phyloP scores from a whole-genome alignment of 2,329 filamentous ascomycete genomes.

The Pseudogymnoascus sp. region DNA sequence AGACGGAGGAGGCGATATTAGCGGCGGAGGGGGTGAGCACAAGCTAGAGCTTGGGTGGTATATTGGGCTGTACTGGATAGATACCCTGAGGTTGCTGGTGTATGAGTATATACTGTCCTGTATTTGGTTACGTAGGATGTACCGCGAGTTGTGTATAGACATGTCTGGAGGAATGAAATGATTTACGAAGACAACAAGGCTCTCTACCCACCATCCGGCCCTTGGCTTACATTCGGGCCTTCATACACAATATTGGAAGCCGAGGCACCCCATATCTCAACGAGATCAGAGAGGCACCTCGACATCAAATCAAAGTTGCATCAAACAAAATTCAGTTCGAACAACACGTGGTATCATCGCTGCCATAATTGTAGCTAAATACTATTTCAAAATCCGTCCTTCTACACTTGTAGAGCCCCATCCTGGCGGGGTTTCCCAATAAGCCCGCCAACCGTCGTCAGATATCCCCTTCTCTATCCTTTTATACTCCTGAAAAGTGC shows the following conservation, averaged over 20 bases:
- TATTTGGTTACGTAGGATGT: background rate
- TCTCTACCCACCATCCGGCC: background rate
- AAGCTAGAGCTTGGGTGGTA: background rate
- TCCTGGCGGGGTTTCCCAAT: background rate
- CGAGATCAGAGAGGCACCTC: background rate
- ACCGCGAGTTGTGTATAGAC: background rate
- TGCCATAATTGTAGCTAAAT: conserved; percentile 6
- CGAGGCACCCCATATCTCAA: background rate
- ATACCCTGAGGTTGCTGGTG: background rate
- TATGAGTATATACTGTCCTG: background rate
- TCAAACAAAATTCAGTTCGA: background rate
- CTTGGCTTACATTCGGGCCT: background rate
- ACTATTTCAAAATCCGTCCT: background rate
- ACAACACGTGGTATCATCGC: background rate
- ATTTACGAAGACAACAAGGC: background rate
- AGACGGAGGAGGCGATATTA: conserved; percentile 3
- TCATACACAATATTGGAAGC: background rate
- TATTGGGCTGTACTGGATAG: background rate
- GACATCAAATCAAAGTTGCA: background rate
- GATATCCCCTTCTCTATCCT: background rate
- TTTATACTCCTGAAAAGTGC: conserved; percentile 3
- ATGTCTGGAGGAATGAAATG: background rate
- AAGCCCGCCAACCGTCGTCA: background rate
- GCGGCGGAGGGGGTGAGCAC: conserved; percentile 7
- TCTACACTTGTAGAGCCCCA: conserved; percentile 5